A percentile compares a stretch with the other conserved stretches of the same genome.
phyloP scores from a whole-genome alignment of 305 asterid genomes.

The Fraxinus ornus region DNA sequence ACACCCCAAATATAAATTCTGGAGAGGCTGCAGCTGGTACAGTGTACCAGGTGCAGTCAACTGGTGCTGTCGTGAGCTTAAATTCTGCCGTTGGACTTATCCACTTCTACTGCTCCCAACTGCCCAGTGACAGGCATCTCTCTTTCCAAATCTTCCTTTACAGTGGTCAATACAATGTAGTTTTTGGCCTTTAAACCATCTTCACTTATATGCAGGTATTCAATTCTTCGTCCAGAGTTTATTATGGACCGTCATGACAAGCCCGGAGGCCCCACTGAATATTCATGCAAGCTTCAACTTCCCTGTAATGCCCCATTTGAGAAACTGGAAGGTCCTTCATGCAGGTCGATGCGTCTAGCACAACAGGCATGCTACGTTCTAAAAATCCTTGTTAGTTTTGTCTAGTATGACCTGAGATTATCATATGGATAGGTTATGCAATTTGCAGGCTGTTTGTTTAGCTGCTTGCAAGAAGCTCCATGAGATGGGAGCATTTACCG shows the following conservation, averaged over 20 bases:
- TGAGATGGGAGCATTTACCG: conserved; percentile 99
- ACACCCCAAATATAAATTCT: conserved; percentile 50
- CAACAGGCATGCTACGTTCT: conserved; percentile 74
- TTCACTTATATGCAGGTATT: conserved; percentile 56
- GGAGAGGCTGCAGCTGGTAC: conserved; percentile 59
- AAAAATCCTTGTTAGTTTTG: conserved; percentile 9
- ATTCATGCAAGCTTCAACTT: conserved; percentile 98
- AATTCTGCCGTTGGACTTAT: conserved; percentile 98
- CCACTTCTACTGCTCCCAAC: conserved; percentile 98
- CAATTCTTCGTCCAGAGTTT: conserved; percentile 97
- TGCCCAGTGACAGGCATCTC: conserved; percentile 94
- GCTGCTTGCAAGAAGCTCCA: conserved; percentile 99
- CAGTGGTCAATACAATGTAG: conserved; percentile 15
- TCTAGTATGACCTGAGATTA: conserved; percentile 19
- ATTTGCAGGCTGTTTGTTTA: conserved; percentile 89
- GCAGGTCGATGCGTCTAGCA: conserved; percentile 95
- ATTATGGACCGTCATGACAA: conserved; percentile 88
- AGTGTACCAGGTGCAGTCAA: conserved; percentile 90
- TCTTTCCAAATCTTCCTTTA: conserved; percentile 19
- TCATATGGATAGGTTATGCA: conserved; percentile 22
- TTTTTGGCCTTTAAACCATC: conserved; percentile 5
- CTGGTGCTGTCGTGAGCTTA: conserved; percentile 99
- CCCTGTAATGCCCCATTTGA: conserved; percentile 99
- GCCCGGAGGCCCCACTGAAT: conserved; percentile 69
- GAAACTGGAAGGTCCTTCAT: conserved; percentile 90